phyloP scores from a whole-genome alignment of 1,139 yeast genomes.

The Candida sp. region DNA sequence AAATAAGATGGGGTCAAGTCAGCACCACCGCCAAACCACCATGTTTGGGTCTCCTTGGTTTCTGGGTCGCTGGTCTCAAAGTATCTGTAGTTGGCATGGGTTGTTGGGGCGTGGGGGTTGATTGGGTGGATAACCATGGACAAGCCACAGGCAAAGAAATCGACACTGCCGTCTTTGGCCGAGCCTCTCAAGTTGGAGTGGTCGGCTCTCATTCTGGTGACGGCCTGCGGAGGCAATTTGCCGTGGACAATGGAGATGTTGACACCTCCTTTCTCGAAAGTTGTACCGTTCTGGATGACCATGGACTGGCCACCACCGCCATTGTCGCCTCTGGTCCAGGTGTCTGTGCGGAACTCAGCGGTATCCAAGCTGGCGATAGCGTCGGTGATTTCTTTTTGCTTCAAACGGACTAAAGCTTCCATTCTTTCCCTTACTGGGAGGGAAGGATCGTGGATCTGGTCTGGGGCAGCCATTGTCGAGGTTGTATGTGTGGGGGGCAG shows the following conservation, averaged over 20 bases:
- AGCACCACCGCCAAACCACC: slow-evolving; percentile 99
- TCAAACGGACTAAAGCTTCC: slow-evolving; percentile 81
- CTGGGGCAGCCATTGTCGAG: slow-evolving; percentile 17
- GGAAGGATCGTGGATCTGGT: slow-evolving; percentile 26
- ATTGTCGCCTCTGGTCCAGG: slow-evolving; percentile 83
- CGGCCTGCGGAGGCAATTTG: slow-evolving; percentile 82
- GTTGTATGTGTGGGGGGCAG: neutral
- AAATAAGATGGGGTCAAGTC: slow-evolving; percentile 95
- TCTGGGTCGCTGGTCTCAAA: slow-evolving; percentile 84
- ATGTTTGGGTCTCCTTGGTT: slow-evolving; percentile 83
- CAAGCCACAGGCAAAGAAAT: slow-evolving; percentile 91
- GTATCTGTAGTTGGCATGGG: slow-evolving; percentile 93
- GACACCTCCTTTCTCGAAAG: slow-evolving; percentile 96
- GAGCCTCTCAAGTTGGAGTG: slow-evolving; percentile 71
- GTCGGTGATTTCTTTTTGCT: slow-evolving; percentile 78
- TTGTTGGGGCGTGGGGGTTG: slow-evolving; percentile 97
- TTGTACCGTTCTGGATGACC: slow-evolving; percentile 88
- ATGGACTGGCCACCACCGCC: slow-evolving; percentile 94
- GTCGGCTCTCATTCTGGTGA: slow-evolving; percentile 85
- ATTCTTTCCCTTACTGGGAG: slow-evolving; percentile 67
- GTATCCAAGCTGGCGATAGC: slow-evolving; percentile 78
- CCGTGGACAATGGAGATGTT: slow-evolving; percentile 93
- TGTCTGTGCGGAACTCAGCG: slow-evolving; percentile 70
- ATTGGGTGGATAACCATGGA: slow-evolving; percentile 92
- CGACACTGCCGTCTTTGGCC: slow-evolving; percentile 59